phyloP scores from a whole-genome alignment of 2,329 filamentous ascomycete species.

The Ceratocystis destructans region DNA sequence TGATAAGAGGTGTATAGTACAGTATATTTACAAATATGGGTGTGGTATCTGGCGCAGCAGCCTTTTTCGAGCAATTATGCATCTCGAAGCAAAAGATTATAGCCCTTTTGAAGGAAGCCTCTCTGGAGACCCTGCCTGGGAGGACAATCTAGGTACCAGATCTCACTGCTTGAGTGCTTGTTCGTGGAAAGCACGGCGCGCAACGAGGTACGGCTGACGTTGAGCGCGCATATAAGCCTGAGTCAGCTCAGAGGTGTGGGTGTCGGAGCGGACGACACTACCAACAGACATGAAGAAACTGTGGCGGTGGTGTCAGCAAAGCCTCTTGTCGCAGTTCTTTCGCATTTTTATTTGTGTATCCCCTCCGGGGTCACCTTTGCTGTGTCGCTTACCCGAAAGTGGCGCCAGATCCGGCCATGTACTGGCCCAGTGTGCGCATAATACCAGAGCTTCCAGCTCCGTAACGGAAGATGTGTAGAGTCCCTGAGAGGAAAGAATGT shows the following conservation, averaged over 20 bases:
- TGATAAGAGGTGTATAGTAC: no score
- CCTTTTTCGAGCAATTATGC: no score
- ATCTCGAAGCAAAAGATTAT: no score
- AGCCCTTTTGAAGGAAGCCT: no score
- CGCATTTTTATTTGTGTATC: background rate
- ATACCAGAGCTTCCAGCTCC: slow-evolving; percentile 88
- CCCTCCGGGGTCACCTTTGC: background rate
- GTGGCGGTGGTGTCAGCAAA: slow-evolving; percentile 8
- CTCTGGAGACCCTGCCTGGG: background rate
- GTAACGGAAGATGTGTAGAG: slow-evolving; percentile 88
- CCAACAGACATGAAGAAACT: slow-evolving; percentile 98
- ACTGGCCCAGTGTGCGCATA: slow-evolving; percentile 86
- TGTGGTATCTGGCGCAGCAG: no score
- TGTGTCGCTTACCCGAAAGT: slow-evolving; percentile 65
- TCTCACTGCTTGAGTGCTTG: slow-evolving; percentile 8
- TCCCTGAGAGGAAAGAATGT: slow-evolving; percentile 41
- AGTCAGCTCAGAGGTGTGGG: slow-evolving; percentile 57
- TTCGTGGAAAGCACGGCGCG: slow-evolving; percentile 26
- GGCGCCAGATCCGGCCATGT: slow-evolving; percentile 87
- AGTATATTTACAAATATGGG: no score
- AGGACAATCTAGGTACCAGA: background rate
- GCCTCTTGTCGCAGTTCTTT: background rate
- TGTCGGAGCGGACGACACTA: slow-evolving; percentile 86
- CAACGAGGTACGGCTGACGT: slow-evolving; percentile 56
- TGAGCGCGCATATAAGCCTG: slow-evolving; percentile 53